A percentile compares a stretch with the other conserved stretches of the same genome.
Evolutionary conservation across 805 yeast species (phyloP).

Genomic region (Kuraishia hungarica): DNA sequence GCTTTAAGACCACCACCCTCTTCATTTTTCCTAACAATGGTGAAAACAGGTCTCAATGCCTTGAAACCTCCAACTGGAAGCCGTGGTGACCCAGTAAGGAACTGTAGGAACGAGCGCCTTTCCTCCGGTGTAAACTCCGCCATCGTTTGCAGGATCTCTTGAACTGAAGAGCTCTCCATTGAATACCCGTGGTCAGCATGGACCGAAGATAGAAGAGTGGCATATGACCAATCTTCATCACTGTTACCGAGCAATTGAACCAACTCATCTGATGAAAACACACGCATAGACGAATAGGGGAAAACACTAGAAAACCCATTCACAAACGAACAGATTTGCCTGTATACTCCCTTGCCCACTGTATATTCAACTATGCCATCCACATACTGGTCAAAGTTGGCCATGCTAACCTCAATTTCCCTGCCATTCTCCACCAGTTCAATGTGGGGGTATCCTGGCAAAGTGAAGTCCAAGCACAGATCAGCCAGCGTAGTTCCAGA

Average conservation of each 20-base stretch:
- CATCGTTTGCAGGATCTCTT: constrained; percentile 54
- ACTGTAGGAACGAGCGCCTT: constrained; percentile 70
- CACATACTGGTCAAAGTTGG: constrained; percentile 53
- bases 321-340: constrained; percentile 61
- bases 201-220: constrained; percentile 49
- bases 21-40: constrained; percentile 78
- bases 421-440: constrained; percentile 54
- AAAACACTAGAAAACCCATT: constrained; percentile 79
- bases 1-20: constrained; percentile 60
- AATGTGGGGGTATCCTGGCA: constrained; percentile 68
- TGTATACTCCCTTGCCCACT: constrained; percentile 51
- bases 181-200: constrained; percentile 89
- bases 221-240: constrained; percentile 80
- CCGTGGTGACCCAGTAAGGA: constrained; percentile 88
- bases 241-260: constrained; percentile 64
- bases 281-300: constrained; percentile 62
- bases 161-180: constrained; percentile 57
- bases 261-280: constrained; percentile 72
- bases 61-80: constrained; percentile 93
- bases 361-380: constrained; percentile 47
- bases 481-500: constrained; percentile 33
- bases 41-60: constrained; percentile 69
- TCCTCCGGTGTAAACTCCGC: constrained; percentile 42
- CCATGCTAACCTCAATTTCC: constrained; percentile 34
- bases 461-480: constrained; percentile 53